These are phyloP conservation scores for Nicotiana tomentosiformis DNA, from an alignment of 257 asterid genomes.

Conservation along the genomic window DNA sequence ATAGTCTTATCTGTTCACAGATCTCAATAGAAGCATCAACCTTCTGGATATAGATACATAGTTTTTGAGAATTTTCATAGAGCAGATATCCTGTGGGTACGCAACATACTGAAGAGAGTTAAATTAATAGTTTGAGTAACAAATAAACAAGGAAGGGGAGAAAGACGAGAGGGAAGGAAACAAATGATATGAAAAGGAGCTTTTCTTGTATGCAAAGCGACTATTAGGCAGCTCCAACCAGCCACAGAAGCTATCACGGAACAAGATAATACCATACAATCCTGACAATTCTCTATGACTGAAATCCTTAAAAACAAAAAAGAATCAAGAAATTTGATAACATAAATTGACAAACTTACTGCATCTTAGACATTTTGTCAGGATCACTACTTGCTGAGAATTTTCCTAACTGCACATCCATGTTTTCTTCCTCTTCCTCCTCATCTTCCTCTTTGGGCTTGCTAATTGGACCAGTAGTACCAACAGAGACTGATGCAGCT, in stretches of 20 bases:
- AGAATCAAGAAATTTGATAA: neutral
- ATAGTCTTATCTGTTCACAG: too few relatives aligned
- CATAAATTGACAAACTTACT: constrained; percentile 42
- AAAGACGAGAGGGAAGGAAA: neutral
- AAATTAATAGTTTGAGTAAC: neutral
- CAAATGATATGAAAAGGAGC: neutral
- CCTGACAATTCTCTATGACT: neutral
- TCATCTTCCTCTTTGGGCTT: constrained; percentile 87
- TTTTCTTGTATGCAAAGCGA: neutral
- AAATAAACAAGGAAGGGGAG: neutral
- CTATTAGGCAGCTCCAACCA: neutral
- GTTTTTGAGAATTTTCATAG: too few relatives aligned
- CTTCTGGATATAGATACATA: too few relatives aligned
- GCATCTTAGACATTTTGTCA: constrained; percentile 80
- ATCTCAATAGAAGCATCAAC: too few relatives aligned
- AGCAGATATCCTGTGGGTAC: too few relatives aligned
- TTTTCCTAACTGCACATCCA: constrained; percentile 85
- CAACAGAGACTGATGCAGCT: constrained; percentile 19
- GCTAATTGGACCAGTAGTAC: constrained; percentile 27
- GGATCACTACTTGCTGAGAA: constrained; percentile 65
- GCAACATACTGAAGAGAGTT: too few relatives aligned
- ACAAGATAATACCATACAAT: neutral
- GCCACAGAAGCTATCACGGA: neutral
- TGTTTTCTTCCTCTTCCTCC: constrained; percentile 86
- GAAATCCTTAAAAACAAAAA: neutral